Conservation (phyloP, 2,329 filamentous ascomycete genomes). For the Nemania sp. region DNA sequence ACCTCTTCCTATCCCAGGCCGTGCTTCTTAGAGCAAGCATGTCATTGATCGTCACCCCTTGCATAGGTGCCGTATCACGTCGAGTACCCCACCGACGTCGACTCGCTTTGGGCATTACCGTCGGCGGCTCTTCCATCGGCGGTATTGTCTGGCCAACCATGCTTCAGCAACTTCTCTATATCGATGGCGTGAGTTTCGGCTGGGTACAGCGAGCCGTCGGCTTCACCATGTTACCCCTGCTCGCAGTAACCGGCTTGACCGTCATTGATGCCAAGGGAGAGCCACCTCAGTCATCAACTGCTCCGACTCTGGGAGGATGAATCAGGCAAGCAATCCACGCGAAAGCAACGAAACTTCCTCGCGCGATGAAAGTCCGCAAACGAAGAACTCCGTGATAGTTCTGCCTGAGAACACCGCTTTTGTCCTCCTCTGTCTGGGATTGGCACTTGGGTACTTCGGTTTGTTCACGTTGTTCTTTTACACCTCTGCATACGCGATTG, state of each 20-base stretch:
- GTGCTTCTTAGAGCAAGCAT: slow-evolving; percentile 33
- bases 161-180: slow-evolving; percentile 36
- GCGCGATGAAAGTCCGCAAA: slow-evolving; percentile 5
- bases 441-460: slow-evolving; percentile 45
- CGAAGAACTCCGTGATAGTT: slow-evolving; percentile 10
- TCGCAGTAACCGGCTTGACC: slow-evolving; percentile 39
- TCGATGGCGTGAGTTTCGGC: slow-evolving; percentile 37
- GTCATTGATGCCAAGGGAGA: slow-evolving; percentile 24
- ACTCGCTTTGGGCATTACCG: slow-evolving; percentile 24
- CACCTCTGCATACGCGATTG: slow-evolving; percentile 34
- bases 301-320: slow-evolving; percentile 1
- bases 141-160: slow-evolving; percentile 43
- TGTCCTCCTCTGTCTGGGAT: slow-evolving; percentile 38
- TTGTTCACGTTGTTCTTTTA: slow-evolving; percentile 48
- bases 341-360: neutral
- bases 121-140: slow-evolving; percentile 41
- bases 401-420: slow-evolving; percentile 32
- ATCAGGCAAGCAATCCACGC: slow-evolving; percentile 7
- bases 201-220: slow-evolving; percentile 41
- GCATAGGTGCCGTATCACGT: slow-evolving; percentile 31
- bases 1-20: slow-evolving; percentile 41
- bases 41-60: slow-evolving; percentile 32
- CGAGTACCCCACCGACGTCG: slow-evolving; percentile 34
- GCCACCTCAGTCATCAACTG: neutral
- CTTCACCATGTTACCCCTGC: slow-evolving; percentile 47